Evolutionary conservation across 306 rosid genomes (phyloP).

Genomic region (Aeschynomene evenia): DNA sequence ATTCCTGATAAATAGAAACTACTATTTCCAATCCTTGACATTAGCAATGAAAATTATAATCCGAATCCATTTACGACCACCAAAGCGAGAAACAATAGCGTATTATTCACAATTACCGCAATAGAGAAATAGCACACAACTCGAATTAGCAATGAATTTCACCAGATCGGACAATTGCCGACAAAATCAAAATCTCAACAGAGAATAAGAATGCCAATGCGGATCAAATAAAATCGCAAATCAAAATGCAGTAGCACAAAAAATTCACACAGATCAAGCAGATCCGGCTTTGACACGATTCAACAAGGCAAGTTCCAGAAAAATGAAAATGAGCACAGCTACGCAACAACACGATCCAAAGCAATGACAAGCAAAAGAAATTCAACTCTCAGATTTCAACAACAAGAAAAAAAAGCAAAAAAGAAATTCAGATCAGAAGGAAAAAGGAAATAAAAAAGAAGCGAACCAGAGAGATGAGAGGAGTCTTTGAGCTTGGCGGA

Average conservation of each 20-base stretch:
- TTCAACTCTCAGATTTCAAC: background rate
- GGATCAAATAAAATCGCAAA: background rate
- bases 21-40: background rate
- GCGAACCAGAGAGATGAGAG: constrained; percentile 73
- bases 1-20: background rate
- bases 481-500: constrained; percentile 73
- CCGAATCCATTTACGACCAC: background rate
- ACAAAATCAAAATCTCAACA: background rate
- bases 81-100: constrained; percentile 12
- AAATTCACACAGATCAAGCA: background rate
- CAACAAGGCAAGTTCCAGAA: background rate
- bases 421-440: background rate
- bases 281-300: constrained; percentile 32
- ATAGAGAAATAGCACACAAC: constrained; percentile 5
- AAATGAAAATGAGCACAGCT: background rate
- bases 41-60: background rate
- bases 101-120: background rate
- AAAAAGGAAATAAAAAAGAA: constrained; percentile 23
- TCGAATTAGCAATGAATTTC: constrained; percentile 4
- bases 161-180: constrained; percentile 9
- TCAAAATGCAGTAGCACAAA: background rate
- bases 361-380: background rate
- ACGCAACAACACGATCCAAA: background rate
- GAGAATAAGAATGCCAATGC: background rate
- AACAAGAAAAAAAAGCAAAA: background rate